Evolutionary conservation across 148 eudicot genomes (phyloP).

Genomic region (Chenopodium quinoa): DNA sequence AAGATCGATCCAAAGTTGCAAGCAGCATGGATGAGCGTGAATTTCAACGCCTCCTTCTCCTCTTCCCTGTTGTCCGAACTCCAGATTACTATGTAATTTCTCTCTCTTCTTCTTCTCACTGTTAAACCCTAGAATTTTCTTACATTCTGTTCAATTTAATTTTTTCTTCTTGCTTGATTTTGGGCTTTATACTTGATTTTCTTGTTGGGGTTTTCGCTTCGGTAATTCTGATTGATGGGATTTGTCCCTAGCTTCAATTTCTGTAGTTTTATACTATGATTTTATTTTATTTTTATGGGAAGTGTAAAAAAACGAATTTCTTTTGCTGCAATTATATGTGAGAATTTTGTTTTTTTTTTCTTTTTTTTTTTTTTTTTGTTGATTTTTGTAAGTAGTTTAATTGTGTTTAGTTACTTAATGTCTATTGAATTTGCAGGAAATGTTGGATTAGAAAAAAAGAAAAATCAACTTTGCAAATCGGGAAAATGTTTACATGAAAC

Average conservation of each 20-base stretch:
- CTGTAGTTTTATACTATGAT: background rate
- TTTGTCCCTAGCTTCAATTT: background rate
- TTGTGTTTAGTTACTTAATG: background rate
- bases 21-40: constrained; percentile 57
- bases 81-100: constrained; percentile 57
- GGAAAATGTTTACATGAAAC: background rate
- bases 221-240: background rate
- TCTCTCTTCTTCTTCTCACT: constrained; percentile 3
- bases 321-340: background rate
- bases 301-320: background rate
- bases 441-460: background rate
- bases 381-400: background rate
- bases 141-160: background rate
- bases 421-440: background rate
- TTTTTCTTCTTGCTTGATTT: background rate
- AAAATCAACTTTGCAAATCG: background rate
- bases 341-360: no score
- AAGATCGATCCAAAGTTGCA: constrained; percentile 14
- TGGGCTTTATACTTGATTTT: background rate
- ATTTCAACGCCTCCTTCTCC: constrained; percentile 58
- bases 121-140: background rate
- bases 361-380: background rate
- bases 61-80: constrained; percentile 68
- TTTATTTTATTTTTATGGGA: no score
- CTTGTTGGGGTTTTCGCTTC: background rate